Evolutionary conservation across 2,329 filamentous ascomycete genomes (phyloP).

Genomic region (Passalora sequoiae): DNA sequence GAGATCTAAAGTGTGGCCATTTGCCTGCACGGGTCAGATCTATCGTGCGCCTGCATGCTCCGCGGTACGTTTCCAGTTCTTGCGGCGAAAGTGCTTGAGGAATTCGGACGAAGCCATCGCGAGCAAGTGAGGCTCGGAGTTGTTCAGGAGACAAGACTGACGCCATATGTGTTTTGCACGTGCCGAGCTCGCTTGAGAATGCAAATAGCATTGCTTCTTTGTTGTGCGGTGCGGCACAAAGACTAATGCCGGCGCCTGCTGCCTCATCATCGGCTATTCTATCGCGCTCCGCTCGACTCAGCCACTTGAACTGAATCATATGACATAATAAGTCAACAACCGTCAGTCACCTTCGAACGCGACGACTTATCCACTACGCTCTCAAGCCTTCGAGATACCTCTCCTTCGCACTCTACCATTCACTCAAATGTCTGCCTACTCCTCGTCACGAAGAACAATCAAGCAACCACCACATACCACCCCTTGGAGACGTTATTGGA

Average conservation of each 20-base stretch:
- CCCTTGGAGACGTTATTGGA: slow-evolving; percentile 22
- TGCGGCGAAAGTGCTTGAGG: slow-evolving; percentile 56
- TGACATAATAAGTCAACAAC: not conserved
- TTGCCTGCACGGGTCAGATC: slow-evolving; percentile 59
- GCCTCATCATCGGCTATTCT: no score
- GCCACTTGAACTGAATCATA: no score
- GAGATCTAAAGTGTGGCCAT: slow-evolving; percentile 78
- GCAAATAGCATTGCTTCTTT: no score
- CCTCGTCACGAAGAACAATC: slow-evolving; percentile 5
- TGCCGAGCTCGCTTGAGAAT: no score
- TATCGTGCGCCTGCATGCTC: slow-evolving; percentile 55
- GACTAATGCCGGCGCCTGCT: no score
- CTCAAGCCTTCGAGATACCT: slow-evolving; percentile 4
- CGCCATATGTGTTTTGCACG: slow-evolving; percentile 8
- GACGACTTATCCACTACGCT: not conserved
- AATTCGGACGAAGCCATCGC: slow-evolving; percentile 71
- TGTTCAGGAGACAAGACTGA: slow-evolving; percentile 9
- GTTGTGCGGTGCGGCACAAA: no score
- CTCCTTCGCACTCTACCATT: slow-evolving; percentile 1
- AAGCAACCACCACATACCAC: slow-evolving; percentile 17
- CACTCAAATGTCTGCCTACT: slow-evolving; percentile 26
- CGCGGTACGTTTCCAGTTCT: slow-evolving; percentile 56
- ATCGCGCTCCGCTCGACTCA: no score
- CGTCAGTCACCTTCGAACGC: not conserved
- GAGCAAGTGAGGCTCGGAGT: slow-evolving; percentile 54